phyloP scores from a whole-genome alignment of 2,329 filamentous ascomycete species.

The Colletotrichum cuscutae region DNA sequence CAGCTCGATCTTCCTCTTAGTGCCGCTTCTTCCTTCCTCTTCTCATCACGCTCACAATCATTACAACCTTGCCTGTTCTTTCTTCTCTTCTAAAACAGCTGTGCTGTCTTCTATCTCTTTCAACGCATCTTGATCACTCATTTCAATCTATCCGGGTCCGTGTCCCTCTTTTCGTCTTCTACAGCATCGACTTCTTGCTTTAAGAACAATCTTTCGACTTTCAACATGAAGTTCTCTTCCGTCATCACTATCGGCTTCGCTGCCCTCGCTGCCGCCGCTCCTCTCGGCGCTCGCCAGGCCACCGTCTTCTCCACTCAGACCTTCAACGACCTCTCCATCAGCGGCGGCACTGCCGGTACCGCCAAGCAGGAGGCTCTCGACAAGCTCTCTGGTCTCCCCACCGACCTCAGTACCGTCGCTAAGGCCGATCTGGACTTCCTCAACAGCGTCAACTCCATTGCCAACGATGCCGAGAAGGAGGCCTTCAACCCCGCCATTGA shows the following conservation, averaged over 20 bases:
- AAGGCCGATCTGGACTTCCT: constrained; percentile 59
- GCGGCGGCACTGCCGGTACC: constrained; percentile 55
- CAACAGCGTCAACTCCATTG: constrained; percentile 60
- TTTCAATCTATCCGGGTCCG: constrained; percentile 27
- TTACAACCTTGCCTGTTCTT: constrained; percentile 20
- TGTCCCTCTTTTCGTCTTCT: constrained; percentile 26
- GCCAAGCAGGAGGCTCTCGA: constrained; percentile 55
- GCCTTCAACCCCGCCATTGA: constrained; percentile 66
- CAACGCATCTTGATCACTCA: constrained; percentile 33
- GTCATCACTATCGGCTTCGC: constrained; percentile 41
- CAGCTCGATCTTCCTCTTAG: constrained; percentile 20
- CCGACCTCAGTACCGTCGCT: constrained; percentile 56
- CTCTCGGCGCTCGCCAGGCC: constrained; percentile 39
- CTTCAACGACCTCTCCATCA: constrained; percentile 60
- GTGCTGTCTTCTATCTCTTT: constrained; percentile 33
- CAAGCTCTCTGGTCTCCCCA: constrained; percentile 48
- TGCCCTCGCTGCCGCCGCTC: constrained; percentile 42
- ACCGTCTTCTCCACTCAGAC: constrained; percentile 46
- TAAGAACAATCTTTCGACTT: background rate
- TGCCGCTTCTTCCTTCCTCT: constrained; percentile 4
- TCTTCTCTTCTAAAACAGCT: constrained; percentile 32
- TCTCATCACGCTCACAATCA: constrained; percentile 33
- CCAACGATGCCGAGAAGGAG: constrained; percentile 62
- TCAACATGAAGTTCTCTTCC: constrained; percentile 48
- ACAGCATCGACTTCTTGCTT: background rate